Percentiles rank a stretch among this genome's conserved stretches.
These are phyloP conservation scores for Musa beccarii DNA, from an alignment of 176 grass and related monocot species.

Conservation along the genomic window DNA sequence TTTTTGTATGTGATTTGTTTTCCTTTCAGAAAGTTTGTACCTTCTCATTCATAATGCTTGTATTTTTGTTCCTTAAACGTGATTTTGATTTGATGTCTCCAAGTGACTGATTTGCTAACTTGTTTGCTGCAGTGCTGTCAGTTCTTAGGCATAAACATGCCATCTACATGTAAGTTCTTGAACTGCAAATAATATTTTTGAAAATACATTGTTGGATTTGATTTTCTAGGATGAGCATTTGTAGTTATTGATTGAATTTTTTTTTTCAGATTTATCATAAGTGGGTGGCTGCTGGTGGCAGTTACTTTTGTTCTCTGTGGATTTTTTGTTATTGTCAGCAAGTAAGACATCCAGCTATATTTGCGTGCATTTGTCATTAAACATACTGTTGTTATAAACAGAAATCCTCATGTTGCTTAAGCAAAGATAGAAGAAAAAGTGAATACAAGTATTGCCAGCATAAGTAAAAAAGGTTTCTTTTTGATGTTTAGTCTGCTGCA, in stretches of 20 bases:
- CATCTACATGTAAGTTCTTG: slow-evolving; percentile 64
- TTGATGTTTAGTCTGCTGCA: too few relatives aligned
- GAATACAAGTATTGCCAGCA: too few relatives aligned
- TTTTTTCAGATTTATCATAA: slow-evolving; percentile 56
- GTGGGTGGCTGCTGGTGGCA: slow-evolving; percentile 58
- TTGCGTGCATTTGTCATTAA: neutral
- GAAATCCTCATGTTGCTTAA: neutral
- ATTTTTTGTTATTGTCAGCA: slow-evolving; percentile 61
- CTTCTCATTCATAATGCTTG: neutral
- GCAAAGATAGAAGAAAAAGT: too few relatives aligned
- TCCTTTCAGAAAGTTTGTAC: neutral
- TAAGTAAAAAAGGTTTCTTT: too few relatives aligned
- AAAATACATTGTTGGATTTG: neutral
- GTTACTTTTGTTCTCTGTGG: slow-evolving; percentile 71
- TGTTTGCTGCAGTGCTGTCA: slow-evolving; percentile 43
- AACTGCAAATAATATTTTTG: neutral
- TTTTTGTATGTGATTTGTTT: slow-evolving; percentile 44
- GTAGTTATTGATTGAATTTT: neutral
- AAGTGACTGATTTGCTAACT: neutral
- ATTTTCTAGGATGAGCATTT: neutral
- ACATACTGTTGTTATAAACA: neutral
- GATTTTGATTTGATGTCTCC: neutral
- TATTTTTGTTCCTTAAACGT: neutral
- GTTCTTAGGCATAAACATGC: slow-evolving; percentile 48
- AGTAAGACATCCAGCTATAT: slow-evolving; percentile 30